Conservation (phyloP, 768 basidiomycete species). For the Boletus subparvulus region DNA sequence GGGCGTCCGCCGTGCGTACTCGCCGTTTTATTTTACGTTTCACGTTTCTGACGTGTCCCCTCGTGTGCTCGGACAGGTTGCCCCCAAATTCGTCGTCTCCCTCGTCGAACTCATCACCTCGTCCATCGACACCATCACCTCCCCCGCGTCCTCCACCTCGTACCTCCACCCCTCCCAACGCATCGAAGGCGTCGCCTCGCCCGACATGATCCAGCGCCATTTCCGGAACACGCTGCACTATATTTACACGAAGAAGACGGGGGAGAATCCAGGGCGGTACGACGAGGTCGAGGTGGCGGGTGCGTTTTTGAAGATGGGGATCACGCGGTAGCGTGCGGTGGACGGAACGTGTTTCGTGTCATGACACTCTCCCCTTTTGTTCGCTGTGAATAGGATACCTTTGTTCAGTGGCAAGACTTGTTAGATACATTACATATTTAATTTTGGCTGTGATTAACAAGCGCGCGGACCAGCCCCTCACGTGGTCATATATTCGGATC, state of each 20-base stretch:
- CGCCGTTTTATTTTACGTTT: not conserved
- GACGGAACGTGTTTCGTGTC: too few relatives aligned
- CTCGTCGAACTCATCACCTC: slow-evolving; percentile 94
- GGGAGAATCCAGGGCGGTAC: slow-evolving; percentile 51
- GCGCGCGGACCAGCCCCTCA: too few relatives aligned
- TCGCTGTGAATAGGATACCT: too few relatives aligned
- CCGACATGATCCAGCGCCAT: slow-evolving; percentile 92
- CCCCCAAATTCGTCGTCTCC: slow-evolving; percentile 94
- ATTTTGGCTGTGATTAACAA: too few relatives aligned
- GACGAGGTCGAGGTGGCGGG: slow-evolving; percentile 88
- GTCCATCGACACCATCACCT: slow-evolving; percentile 88
- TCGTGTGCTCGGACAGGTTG: slow-evolving; percentile 51
- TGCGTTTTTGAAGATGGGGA: slow-evolving; percentile 86
- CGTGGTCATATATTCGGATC: too few relatives aligned
- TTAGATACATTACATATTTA: too few relatives aligned
- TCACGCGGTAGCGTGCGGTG: slow-evolving; percentile 45
- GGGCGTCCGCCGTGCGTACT: slow-evolving; percentile 79
- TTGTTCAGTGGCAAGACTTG: too few relatives aligned
- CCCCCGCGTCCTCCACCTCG: slow-evolving; percentile 41
- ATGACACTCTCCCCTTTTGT: too few relatives aligned
- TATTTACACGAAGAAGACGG: slow-evolving; percentile 72
- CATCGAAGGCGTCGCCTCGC: slow-evolving; percentile 88
- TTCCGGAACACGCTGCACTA: slow-evolving; percentile 88
- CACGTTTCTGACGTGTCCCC: not conserved
- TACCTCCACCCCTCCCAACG: slow-evolving; percentile 88